phyloP scores from a whole-genome alignment of 139 green algal genomes.

The Chlorella sorokiniana region DNA sequence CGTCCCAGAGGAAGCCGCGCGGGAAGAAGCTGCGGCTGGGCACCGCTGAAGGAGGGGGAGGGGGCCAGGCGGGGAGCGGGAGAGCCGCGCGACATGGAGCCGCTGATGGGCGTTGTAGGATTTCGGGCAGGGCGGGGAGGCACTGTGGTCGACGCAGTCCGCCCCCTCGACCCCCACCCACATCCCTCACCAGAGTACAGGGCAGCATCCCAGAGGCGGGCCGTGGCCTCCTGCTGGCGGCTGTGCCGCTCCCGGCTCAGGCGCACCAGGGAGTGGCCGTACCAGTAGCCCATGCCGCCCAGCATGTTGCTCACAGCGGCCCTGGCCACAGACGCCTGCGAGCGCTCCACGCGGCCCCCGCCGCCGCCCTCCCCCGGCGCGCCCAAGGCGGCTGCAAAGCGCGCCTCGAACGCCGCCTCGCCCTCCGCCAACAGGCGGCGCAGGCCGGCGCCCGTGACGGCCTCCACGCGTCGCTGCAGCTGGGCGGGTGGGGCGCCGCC shows the following conservation, averaged over 20 bases:
- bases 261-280: slow-evolving; percentile 71
- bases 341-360: background rate
- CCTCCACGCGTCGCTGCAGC: background rate
- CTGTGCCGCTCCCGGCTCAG: background rate
- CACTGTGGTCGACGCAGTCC: background rate
- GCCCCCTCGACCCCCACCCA: background rate
- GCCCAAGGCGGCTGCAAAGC: slow-evolving; percentile 36
- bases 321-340: slow-evolving; percentile 43
- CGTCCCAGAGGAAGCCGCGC: slow-evolving; percentile 96
- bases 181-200: background rate
- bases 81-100: too few species aligned
- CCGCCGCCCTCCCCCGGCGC: background rate
- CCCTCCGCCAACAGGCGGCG: background rate
- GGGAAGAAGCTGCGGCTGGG: slow-evolving; percentile 93
- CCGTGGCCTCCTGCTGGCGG: background rate
- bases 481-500: too few species aligned
- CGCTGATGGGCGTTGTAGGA: too few species aligned
- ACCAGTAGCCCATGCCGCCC: slow-evolving; percentile 93
- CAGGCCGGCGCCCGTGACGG: slow-evolving; percentile 9
- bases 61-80: too few species aligned
- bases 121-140: too few species aligned
- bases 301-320: slow-evolving; percentile 90
- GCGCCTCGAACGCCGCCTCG: slow-evolving; percentile 10
- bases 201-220: slow-evolving; percentile 3
- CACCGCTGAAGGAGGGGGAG: slow-evolving; percentile 44